phyloP scores from a whole-genome alignment of 2,329 filamentous ascomycete species.

The Escovopsis weberi region DNA sequence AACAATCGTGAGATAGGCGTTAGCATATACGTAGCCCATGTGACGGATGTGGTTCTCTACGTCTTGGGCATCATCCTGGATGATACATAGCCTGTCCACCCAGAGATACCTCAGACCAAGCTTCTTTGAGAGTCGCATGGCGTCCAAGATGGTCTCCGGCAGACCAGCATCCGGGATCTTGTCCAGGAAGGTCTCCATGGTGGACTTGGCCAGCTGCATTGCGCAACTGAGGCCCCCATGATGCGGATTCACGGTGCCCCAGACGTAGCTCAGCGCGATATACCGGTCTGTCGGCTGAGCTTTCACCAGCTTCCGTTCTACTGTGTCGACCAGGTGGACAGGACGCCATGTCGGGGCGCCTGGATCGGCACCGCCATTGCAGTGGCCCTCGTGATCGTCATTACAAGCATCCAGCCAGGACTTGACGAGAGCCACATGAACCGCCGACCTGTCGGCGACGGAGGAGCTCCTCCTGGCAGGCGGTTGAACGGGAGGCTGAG shows the following conservation, averaged over 20 bases:
- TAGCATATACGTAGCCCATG: slow-evolving; percentile 31
- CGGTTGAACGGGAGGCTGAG: background rate
- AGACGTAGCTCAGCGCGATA: slow-evolving; percentile 32
- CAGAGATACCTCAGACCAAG: slow-evolving; percentile 29
- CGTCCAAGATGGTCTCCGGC: slow-evolving; percentile 27
- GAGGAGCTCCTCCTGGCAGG: slow-evolving; percentile 17
- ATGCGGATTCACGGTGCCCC: slow-evolving; percentile 17
- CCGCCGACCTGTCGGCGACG: slow-evolving; percentile 16
- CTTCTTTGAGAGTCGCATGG: slow-evolving; percentile 29
- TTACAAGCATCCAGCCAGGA: slow-evolving; percentile 31
- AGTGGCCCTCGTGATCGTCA: slow-evolving; percentile 26
- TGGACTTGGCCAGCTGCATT: slow-evolving; percentile 20
- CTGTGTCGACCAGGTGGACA: slow-evolving; percentile 26
- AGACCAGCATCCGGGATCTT: slow-evolving; percentile 23
- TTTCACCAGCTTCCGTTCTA: slow-evolving; percentile 24
- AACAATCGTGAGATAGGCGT: slow-evolving; percentile 30
- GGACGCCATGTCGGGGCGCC: slow-evolving; percentile 23
- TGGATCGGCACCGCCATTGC: slow-evolving; percentile 14
- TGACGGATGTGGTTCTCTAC: slow-evolving; percentile 25
- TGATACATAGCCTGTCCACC: slow-evolving; percentile 31
- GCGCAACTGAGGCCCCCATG: slow-evolving; percentile 13
- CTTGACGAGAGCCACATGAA: slow-evolving; percentile 23
- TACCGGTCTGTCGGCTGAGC: slow-evolving; percentile 26
- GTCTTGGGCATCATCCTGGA: slow-evolving; percentile 28
- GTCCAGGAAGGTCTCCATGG: slow-evolving; percentile 21